A percentile compares a stretch with the other conserved stretches of the same genome.
Evolutionary conservation across 371 early-diverging fungal species (phyloP).

Genomic region (Mucor ambiguus): DNA sequence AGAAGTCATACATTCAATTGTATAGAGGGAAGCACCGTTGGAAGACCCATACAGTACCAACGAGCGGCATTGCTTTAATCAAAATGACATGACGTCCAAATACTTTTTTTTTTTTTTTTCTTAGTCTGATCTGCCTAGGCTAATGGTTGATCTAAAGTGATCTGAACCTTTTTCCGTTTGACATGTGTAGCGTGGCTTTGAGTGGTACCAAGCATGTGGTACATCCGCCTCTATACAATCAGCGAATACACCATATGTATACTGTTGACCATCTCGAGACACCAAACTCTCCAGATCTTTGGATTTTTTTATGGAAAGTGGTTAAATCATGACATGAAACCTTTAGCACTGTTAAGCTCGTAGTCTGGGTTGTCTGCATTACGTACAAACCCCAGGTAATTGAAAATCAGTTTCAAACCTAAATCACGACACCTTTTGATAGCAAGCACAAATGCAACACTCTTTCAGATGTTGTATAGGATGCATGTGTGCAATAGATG

Average conservation of each 20-base stretch:
- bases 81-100: background rate
- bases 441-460: background rate
- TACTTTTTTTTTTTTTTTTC: background rate
- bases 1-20: background rate
- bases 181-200: background rate
- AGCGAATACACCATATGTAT: background rate
- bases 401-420: background rate
- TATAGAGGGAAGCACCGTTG: background rate
- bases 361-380: background rate
- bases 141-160: background rate
- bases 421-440: background rate
- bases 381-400: background rate
- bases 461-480: too few relatives aligned
- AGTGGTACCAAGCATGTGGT: background rate
- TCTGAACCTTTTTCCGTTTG: background rate
- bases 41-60: background rate
- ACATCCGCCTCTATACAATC: background rate
- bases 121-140: background rate
- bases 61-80: background rate
- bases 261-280: background rate
- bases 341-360: background rate
- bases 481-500: background rate
- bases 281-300: background rate
- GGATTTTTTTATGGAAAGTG: background rate
- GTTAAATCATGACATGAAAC: background rate